phyloP scores from a whole-genome alignment of 768 basidiomycete genomes.

The Pilatotrama ljubarskyi region DNA sequence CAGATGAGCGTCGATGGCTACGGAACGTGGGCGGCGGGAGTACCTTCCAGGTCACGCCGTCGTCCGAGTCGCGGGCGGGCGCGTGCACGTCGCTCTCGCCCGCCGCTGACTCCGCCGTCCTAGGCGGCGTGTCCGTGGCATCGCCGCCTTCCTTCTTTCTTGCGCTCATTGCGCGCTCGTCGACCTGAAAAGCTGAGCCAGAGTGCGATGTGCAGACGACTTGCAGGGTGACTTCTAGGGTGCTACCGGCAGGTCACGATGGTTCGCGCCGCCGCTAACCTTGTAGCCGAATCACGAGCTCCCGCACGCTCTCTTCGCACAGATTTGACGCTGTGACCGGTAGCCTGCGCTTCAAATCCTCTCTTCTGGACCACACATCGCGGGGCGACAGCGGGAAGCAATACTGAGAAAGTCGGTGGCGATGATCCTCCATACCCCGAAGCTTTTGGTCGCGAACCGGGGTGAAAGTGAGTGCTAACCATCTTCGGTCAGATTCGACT shows the following conservation, averaged over 20 bases:
- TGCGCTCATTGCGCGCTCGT: neutral
- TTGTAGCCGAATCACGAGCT: slow-evolving; percentile 5
- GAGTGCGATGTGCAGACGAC: too few relatives aligned
- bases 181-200: too few relatives aligned
- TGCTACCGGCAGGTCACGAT: too few relatives aligned
- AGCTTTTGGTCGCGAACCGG: slow-evolving; percentile 36
- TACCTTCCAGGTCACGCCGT: slow-evolving; percentile 23
- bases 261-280: neutral
- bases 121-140: neutral
- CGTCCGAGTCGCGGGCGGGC: neutral
- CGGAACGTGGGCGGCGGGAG: neutral
- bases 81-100: neutral
- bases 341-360: too few relatives aligned
- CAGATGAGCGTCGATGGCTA: neutral
- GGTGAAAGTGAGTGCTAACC: slow-evolving; percentile 35
- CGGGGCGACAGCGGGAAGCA: too few relatives aligned
- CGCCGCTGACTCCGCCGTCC: too few relatives aligned
- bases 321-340: too few relatives aligned
- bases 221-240: too few relatives aligned
- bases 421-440: neutral
- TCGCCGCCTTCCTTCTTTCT: neutral
- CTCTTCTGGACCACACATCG: too few relatives aligned
- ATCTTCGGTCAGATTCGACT: neutral
- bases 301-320: too few relatives aligned
- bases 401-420: neutral